Conservation (phyloP, 805 yeast species). For the Peterozyma xylosa region DNA sequence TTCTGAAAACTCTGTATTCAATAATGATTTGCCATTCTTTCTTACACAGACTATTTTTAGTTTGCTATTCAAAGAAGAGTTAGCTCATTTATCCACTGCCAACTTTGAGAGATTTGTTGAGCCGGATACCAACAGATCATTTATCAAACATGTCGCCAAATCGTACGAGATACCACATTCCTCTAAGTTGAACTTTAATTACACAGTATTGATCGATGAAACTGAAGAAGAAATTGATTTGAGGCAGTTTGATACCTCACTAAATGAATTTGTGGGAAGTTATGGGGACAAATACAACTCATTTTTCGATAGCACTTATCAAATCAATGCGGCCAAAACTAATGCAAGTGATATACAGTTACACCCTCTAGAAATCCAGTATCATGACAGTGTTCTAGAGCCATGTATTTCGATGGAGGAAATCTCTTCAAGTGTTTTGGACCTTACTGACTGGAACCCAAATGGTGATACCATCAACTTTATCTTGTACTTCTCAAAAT, state of each 20-base stretch:
- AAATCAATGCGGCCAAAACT: no score
- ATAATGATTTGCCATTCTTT: conserved; percentile 45
- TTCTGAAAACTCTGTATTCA: conserved; percentile 26
- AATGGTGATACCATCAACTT: no score
- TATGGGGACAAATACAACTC: neutral
- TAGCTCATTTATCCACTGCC: conserved; percentile 14
- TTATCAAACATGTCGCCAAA: conserved; percentile 7
- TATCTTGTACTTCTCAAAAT: no score
- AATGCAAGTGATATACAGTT: no score
- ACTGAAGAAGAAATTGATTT: neutral
- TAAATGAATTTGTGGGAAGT: neutral
- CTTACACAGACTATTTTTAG: conserved; percentile 31
- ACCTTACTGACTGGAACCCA: neutral
- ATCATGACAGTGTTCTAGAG: no score
- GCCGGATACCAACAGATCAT: neutral
- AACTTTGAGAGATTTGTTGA: conserved; percentile 12
- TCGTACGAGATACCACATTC: conserved; percentile 1
- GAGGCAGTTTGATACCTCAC: neutral
- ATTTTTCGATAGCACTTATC: neutral
- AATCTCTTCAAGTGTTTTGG: neutral
- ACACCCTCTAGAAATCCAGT: no score
- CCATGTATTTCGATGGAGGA: neutral
- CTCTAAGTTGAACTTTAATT: neutral
- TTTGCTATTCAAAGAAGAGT: conserved; percentile 20
- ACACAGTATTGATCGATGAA: neutral